These are phyloP conservation scores for Aspergillus avenaceus DNA, from an alignment of 495 filamentous ascomycete species.

Conservation along the genomic window DNA sequence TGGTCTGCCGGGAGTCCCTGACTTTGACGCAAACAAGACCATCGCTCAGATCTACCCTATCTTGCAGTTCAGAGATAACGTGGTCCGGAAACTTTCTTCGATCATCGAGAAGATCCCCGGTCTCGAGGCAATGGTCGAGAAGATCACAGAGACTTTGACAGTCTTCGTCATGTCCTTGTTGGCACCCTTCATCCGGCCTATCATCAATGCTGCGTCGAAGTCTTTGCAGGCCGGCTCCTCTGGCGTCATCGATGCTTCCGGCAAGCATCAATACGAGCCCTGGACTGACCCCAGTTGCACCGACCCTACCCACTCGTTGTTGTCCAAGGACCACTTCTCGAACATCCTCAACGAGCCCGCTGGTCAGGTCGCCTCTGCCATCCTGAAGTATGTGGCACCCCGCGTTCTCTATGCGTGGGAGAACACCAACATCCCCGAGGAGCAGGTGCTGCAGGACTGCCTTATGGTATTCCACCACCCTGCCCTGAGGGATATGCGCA, in stretches of 20 bases:
- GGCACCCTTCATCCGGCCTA: constrained; percentile 82
- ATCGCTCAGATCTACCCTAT: constrained; percentile 89
- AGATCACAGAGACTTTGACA: constrained; percentile 86
- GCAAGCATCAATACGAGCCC: constrained; percentile 81
- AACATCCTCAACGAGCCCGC: constrained; percentile 88
- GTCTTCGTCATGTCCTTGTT: constrained; percentile 85
- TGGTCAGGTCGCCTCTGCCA: constrained; percentile 71
- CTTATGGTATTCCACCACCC: constrained; percentile 85
- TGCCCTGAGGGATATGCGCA: constrained; percentile 61
- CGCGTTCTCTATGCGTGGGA: constrained; percentile 90
- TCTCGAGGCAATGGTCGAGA: constrained; percentile 78
- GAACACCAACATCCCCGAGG: constrained; percentile 69
- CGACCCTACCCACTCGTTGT: constrained; percentile 89
- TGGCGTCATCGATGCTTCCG: constrained; percentile 72
- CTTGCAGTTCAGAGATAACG: constrained; percentile 87
- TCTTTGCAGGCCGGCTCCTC: constrained; percentile 79
- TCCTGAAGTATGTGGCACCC: constrained; percentile 81
- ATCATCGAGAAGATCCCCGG: constrained; percentile 92
- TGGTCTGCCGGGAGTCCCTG: constrained; percentile 65
- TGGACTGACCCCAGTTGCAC: constrained; percentile 84
- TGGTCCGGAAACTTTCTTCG: constrained; percentile 75
- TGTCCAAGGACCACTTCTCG: constrained; percentile 95
- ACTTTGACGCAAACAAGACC: constrained; percentile 79
- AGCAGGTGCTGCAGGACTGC: constrained; percentile 76
- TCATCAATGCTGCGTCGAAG: constrained; percentile 83